Evolutionary conservation across 306 rosid genomes (phyloP).

Genomic region (Pyrus pyrifolia): DNA sequence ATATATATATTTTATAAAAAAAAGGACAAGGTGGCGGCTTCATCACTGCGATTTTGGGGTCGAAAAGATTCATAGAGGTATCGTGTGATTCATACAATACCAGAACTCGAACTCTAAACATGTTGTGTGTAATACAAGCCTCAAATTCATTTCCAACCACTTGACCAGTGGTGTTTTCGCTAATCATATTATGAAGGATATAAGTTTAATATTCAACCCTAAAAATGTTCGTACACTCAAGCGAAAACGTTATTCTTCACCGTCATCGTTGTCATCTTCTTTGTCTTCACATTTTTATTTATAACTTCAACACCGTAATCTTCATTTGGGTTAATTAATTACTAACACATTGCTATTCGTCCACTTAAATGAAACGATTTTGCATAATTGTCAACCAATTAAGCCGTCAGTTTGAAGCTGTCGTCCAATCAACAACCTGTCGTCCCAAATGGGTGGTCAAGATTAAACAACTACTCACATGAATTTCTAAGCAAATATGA

Average conservation of each 20-base stretch:
- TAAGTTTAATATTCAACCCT: not conserved
- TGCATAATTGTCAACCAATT: not conserved
- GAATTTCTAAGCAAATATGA: not conserved
- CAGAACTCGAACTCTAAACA: too few species aligned
- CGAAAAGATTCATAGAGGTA: too few species aligned
- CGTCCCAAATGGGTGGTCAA: not conserved
- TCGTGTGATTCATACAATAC: too few species aligned
- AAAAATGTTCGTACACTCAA: not conserved
- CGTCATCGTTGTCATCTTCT: not conserved
- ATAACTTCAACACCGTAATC: not conserved
- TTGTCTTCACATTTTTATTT: not conserved
- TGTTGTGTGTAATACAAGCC: rapidly evolving
- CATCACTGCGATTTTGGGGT: too few species aligned
- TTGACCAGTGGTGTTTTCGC: not conserved
- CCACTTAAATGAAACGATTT: not conserved
- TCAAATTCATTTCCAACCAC: too few species aligned
- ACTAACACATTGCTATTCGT: not conserved
- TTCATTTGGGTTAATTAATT: not conserved
- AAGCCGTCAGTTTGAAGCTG: not conserved
- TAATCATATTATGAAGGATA: not conserved
- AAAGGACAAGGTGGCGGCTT: too few species aligned
- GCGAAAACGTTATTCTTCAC: not conserved
- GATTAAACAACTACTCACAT: not conserved
- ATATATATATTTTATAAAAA: too few species aligned
- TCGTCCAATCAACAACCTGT: not conserved